Percentiles rank a stretch among this genome's conserved stretches.
Conservation (phyloP, 208 protist species). For the Leishmania tarentolae region DNA sequence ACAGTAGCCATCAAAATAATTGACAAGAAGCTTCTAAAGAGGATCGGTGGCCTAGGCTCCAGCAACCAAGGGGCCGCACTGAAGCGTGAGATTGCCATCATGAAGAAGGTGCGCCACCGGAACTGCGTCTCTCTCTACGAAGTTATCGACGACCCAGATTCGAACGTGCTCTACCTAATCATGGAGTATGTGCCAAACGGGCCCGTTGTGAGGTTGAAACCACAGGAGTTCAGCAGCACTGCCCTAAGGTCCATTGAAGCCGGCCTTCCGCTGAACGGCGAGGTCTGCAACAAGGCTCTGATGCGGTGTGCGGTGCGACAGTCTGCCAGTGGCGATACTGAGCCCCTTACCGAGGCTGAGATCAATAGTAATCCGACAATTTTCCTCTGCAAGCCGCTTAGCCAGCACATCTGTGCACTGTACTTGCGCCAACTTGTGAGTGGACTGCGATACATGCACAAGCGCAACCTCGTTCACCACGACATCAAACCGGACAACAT, state of each 20-base stretch:
- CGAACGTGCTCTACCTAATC: slow-evolving; percentile 91
- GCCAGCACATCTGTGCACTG: slow-evolving; percentile 38
- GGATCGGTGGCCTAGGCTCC: slow-evolving; percentile 33
- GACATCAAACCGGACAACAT: slow-evolving; percentile 89
- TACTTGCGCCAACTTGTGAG: slow-evolving; percentile 81
- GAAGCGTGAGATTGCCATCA: slow-evolving; percentile 85
- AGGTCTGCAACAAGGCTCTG: slow-evolving; percentile 40
- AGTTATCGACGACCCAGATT: slow-evolving; percentile 94
- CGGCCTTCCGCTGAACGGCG: slow-evolving; percentile 29
- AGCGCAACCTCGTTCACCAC: slow-evolving; percentile 72
- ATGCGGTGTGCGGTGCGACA: slow-evolving; percentile 46
- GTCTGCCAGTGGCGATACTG: slow-evolving; percentile 6
- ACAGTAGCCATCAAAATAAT: slow-evolving; percentile 87
- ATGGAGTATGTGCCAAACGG: slow-evolving; percentile 92
- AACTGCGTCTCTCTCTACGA: slow-evolving; percentile 95
- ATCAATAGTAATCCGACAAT: slow-evolving; percentile 31
- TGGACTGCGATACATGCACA: slow-evolving; percentile 79
- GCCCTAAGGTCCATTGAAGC: slow-evolving; percentile 37
- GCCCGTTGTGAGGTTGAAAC: slow-evolving; percentile 58
- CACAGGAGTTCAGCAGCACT: slow-evolving; percentile 29
- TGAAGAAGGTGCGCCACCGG: slow-evolving; percentile 95
- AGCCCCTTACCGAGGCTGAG: slow-evolving; percentile 35
- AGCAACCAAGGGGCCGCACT: slow-evolving; percentile 42
- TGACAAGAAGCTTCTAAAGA: slow-evolving; percentile 68
- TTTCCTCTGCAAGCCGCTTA: slow-evolving; percentile 48